Evolutionary conservation across 495 filamentous ascomycete species (phyloP).

Genomic region (Penicillium canariense): DNA sequence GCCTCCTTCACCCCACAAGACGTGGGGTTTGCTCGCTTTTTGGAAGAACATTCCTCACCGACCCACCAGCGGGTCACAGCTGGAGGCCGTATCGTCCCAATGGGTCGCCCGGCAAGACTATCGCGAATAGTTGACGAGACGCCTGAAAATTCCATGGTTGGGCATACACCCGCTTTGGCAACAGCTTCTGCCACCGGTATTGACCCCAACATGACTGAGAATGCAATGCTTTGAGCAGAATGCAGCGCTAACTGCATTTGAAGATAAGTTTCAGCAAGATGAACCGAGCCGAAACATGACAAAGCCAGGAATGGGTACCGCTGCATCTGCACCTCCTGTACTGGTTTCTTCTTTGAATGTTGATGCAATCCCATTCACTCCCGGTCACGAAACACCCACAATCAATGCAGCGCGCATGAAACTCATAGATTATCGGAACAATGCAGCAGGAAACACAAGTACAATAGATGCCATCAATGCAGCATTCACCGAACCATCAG

Average conservation of each 20-base stretch:
- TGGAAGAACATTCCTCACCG: constrained; percentile 59
- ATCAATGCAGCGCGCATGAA: neutral
- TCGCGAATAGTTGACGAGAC: neutral
- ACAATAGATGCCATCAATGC: no score
- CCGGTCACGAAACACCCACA: neutral
- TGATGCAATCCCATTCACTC: neutral
- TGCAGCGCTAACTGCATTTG: neutral
- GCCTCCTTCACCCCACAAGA: constrained; percentile 27
- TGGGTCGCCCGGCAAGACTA: constrained; percentile 27
- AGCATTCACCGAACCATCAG: no score
- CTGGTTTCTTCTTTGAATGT: neutral
- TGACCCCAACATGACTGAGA: neutral
- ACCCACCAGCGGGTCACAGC: constrained; percentile 62
- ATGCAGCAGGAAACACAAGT: neutral
- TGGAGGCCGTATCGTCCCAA: constrained; percentile 62
- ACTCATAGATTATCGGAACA: neutral
- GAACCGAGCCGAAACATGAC: neutral
- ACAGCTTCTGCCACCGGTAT: no score
- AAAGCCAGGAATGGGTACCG: neutral
- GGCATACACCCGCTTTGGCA: no score
- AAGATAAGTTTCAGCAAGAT: neutral
- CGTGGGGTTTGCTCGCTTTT: constrained; percentile 49
- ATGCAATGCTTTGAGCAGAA: neutral
- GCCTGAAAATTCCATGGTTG: neutral
- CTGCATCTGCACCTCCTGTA: neutral